Conservation (phyloP, 345 rosid genomes). For the Brassica juncea region DNA sequence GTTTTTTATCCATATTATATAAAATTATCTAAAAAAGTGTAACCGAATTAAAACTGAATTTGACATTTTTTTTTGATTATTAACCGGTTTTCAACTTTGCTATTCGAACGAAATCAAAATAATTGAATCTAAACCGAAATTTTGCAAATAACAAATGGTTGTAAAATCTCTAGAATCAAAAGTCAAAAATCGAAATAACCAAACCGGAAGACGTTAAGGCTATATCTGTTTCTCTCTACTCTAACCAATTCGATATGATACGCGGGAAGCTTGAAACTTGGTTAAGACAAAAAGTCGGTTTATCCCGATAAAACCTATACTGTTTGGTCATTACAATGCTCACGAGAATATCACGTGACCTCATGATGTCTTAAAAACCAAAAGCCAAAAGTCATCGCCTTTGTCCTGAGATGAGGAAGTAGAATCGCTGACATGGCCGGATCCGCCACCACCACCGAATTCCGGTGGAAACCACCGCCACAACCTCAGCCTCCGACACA, state of each 20-base stretch:
- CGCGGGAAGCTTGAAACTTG: background rate
- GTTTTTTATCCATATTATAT: too few relatives aligned
- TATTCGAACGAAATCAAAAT: too few relatives aligned
- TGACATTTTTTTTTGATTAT: too few relatives aligned
- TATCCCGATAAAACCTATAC: background rate
- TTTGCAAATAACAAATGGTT: too few relatives aligned
- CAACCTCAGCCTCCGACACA: slow-evolving; percentile 20
- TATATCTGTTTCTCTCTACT: background rate
- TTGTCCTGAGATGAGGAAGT: background rate
- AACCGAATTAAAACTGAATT: too few relatives aligned
- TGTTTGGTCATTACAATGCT: slow-evolving; percentile 9
- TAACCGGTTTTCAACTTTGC: too few relatives aligned
- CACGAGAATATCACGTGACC: slow-evolving; percentile 16
- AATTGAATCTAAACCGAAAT: too few relatives aligned
- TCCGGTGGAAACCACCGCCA: slow-evolving; percentile 37
- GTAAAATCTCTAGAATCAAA: too few relatives aligned
- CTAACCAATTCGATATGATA: background rate
- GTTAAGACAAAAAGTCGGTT: slow-evolving; percentile 20
- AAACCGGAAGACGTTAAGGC: too few relatives aligned
- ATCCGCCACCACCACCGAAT: slow-evolving; percentile 25
- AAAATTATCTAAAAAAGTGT: too few relatives aligned
- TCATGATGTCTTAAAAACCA: background rate
- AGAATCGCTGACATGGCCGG: slow-evolving; percentile 41
- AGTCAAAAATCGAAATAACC: too few relatives aligned
- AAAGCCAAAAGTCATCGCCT: background rate